Base-by-base conservation (phyloP, 352 stramenopile species). In the Blastocystis sp. region DNA sequence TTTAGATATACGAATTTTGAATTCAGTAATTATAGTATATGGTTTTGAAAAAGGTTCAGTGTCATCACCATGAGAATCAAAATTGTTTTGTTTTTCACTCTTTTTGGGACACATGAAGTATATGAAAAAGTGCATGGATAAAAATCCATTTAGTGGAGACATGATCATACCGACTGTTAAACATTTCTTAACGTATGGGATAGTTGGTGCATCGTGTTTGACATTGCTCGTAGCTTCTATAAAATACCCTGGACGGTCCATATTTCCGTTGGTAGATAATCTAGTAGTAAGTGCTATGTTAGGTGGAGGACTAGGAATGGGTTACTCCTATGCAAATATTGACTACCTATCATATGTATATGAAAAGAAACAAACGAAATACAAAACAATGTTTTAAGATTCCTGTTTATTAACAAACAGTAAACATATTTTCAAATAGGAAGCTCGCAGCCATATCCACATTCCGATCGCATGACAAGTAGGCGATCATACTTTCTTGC, bases 401-500 rank as follows among this genome's bases (percentile, higher is more conserved):
- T 53, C 47, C 26, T 81, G 69, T 63, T 81, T 81, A 9, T 39
- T 39, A 2, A 63, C 39, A 81, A 54, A 81, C 41, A 69, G 30
- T 24, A 7, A 13, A 68, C 50, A 37, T 20, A 41, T 90, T 95
- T 92, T 98, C 96, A 94, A 99, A 98, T 87, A 99, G 93, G 76
- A 98, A 96, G 92, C 99, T 99, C 34, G 97, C 97, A 18, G 97
- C 97, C 90, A 99, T 93, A 65, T 95, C 96, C 92, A 99, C 96
- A 92, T 99, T 98, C 94, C 99, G 99, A 93, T 99, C 97, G 91
- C 97, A 99, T 50, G 96, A 96, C 90, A 99, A 92, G 93, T 98
- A 99, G 66, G 97, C 97, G 92, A 98, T 96, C 79, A 97, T 94
- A 24, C 95, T 96, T 90, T 98, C 95, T 41, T 95, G 92, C 90